Conservation (phyloP, 495 filamentous ascomycete genomes). For the Xylaria scruposa region DNA sequence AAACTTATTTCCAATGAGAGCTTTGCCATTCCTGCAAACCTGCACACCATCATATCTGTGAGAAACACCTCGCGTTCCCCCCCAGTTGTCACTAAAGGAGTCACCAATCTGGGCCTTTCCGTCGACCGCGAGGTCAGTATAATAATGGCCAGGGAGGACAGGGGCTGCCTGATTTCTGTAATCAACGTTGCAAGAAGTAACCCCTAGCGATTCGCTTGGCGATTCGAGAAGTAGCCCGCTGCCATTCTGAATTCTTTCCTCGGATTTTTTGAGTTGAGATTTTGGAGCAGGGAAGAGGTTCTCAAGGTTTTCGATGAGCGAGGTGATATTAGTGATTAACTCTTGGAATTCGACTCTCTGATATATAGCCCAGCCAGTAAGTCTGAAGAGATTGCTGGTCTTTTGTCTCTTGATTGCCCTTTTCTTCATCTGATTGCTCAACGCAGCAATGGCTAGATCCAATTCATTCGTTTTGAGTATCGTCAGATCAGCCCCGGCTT, state of each 20-base stretch:
- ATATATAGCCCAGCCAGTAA: slow-evolving; percentile 12
- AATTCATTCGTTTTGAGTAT: neutral
- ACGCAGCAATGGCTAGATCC: neutral
- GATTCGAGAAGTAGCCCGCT: neutral
- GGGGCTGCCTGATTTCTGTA: neutral
- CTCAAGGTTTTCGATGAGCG: slow-evolving; percentile 7
- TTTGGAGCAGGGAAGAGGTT: neutral
- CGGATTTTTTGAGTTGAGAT: neutral
- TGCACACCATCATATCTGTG: slow-evolving; percentile 5
- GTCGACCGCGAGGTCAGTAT: slow-evolving; percentile 1
- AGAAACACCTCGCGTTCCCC: neutral
- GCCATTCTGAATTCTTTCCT: neutral
- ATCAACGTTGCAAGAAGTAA: neutral
- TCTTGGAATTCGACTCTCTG: neutral
- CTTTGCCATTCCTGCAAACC: neutral
- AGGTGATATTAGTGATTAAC: neutral
- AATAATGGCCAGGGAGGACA: neutral
- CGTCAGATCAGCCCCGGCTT: neutral
- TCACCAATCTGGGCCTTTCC: slow-evolving; percentile 8
- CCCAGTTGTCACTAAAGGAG: neutral
- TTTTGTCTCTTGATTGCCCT: slow-evolving; percentile 1
- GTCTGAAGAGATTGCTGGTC: neutral
- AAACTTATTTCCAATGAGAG: slow-evolving; percentile 1
- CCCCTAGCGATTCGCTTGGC: neutral
- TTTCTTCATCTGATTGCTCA: neutral